Evolutionary conservation across 192 early-diverging fungal genomes (phyloP), one percentile per base, ranked within the genome.

Genomic region (Backusella tuberculispora): DNA sequence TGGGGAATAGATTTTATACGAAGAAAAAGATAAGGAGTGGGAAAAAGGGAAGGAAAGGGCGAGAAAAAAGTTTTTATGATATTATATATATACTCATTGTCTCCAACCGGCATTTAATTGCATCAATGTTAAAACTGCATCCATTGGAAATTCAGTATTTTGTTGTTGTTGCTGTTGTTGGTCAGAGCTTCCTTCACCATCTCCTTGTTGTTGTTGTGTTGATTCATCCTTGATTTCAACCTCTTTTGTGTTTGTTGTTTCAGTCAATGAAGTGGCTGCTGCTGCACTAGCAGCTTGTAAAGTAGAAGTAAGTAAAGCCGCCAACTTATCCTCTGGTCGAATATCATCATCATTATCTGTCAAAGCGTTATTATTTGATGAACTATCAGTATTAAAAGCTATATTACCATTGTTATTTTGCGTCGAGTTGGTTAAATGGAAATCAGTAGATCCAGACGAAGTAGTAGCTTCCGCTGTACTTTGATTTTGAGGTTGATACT

Each of bases 91-190:
- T 56, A 19, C 19, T 63, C 43, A 77, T 48, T 78, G 77, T 63
- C 77, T 66, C 84, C 84, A 84, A 17, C 80, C 79, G 14, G 78
- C 83, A 47, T 84, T 84, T 29, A 84, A 70, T 66, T 84, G 80
- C 83, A 84, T 84, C 14, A 84, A 53, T 15, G 83, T 84, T 56
- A 84, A 66, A 13, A 84, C 83, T 2, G 83, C 83, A 41, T 84
- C 83, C 83, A 84, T 84, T 0, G 83, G 84, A 69, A 82, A 85
- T 37, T 85, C 81, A 56, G 65, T 69, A 75, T 50, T 63, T 47
- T 56, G 68, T 37, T 76, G 47, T 43, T 82, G 74, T 1, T 74
- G 74, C 45, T 48, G 64, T 24, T 24, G 71, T 43, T 60, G 53
- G 24, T 60, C 13, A 12, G 21, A 17, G 26, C 10, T 26, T 26